Base-by-base conservation (phyloP, 1,284 basidiomycete species). In the Cutaneotrichosporon mucoides region DNA sequence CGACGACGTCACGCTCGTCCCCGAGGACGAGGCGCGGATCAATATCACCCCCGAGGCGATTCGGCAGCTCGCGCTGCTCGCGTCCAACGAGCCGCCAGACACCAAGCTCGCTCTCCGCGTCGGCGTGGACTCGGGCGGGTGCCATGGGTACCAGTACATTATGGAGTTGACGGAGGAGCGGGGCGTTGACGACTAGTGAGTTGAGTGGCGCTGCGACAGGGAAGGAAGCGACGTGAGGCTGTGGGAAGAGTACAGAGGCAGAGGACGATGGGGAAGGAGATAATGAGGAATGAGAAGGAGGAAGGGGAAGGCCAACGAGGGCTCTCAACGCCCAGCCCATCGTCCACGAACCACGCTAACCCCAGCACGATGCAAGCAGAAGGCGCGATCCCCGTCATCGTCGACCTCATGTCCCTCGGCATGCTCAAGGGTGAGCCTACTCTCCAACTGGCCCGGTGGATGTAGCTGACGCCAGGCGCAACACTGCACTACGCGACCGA, bases 101-200 rank as follows among this genome's bases (percentile, higher is more conserved):
- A 58, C 68, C 0, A 65, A 16, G 13, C 55, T 56, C 11, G 80
- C 80, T 0, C 68, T 84, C 12, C 69, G 82, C 34, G 75, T 84
- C 13, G 76, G 79, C 0, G 83, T 84, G n/a, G 82, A 83, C 62
- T 79, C 78, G 24, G 83, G 83, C 11, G 83, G 82, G 35, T 84
- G 83, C 69, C 83, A 84, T 65, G 83, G 83, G 4, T 84, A 83
- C 66, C 82, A 83, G 63, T 83, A 84, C 71, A 82, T 81, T 58
- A 81, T 84, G 76, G 79, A 80, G 41, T 64, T 84, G 15, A 79
- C 79, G 0, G 76, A 81, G 58, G 68, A 79, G 35, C 70, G 79
- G 5, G 76, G 76, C 6, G 71, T 72, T 11, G 80, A 81, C 56
- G 82, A 84, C 66, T 83, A 82, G 82, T 82, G 63, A 69, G 81